Base-by-base conservation (phyloP, 345 rosid genomes). In the Camelina sativa region DNA sequence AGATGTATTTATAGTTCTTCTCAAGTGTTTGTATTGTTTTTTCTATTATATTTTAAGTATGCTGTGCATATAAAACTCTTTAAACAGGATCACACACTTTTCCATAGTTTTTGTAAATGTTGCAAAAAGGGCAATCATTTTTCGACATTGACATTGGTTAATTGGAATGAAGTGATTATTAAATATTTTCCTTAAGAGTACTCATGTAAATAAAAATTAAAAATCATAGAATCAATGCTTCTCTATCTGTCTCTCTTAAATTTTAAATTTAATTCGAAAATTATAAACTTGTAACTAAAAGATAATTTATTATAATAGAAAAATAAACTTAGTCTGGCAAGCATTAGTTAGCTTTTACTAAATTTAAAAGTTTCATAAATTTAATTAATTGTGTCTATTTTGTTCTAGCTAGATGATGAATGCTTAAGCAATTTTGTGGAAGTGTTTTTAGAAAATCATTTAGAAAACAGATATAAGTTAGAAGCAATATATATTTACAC, bases 221-320 rank as follows among this genome's bases (percentile, higher is more conserved):
- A 2, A 55, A 15, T 40, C 15, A 41, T 25, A 44, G 20, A 43
- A 2, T n/a, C 30, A 65, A 28, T 65, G 69, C 43, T 65, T 30
- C 8, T 65, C 69, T 48, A 47, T 48, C 69, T 32, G 69, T 65
- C 28, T 65, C 23, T n/a, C n/a, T n/a, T n/a, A n/a, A n/a, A n/a
- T n/a, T n/a, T n/a, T n/a, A n/a, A n/a, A n/a, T n/a, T n/a, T n/a
- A n/a, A n/a, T n/a, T n/a, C n/a, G n/a, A 22, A 22, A 22, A 22
- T 22, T 22, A 22, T 22, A 22, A 1, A 22, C 23, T 22, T 1
- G 2, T 22, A 22, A 22, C 23, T 22, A 1, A 22, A 22, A 22
- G 23, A 22, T 22, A 22, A 22, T 22, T 22, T 1, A 22, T 22
- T 22, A 22, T 22, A 1, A 22, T 22, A 22, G 23, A 22, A 22